These are phyloP conservation scores for Colletotrichum paranaense DNA, from an alignment of 2,329 filamentous ascomycete species.

Conservation along the genomic window DNA sequence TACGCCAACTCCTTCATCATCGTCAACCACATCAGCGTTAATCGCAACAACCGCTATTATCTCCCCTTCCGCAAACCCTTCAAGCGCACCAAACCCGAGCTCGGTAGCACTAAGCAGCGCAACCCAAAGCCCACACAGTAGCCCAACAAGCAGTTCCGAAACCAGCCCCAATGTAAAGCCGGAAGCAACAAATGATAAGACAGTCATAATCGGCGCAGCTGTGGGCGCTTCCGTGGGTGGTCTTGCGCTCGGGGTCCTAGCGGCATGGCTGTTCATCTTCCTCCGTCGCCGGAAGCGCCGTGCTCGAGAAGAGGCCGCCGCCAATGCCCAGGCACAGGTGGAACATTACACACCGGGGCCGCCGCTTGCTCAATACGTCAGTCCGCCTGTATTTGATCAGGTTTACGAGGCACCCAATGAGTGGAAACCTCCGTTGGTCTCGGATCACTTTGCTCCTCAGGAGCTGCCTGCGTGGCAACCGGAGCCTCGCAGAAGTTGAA, in stretches of 20 bases:
- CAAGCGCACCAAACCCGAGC: background rate
- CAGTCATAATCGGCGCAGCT: constrained; percentile 7
- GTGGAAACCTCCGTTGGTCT: background rate
- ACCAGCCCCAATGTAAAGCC: background rate
- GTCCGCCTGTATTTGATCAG: background rate
- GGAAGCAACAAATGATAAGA: background rate
- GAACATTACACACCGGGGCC: background rate
- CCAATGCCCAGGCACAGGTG: background rate
- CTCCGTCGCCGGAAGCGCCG: background rate
- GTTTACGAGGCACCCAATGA: background rate
- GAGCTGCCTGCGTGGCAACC: background rate
- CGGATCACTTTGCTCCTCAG: background rate
- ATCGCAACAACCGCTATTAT: background rate
- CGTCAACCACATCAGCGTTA: background rate
- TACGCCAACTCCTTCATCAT: background rate
- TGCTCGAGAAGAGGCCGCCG: background rate
- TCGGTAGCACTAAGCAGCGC: background rate
- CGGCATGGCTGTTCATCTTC: background rate
- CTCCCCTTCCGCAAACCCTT: background rate
- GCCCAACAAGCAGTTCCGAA: background rate
- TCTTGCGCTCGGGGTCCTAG: background rate
- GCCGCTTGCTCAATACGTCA: background rate
- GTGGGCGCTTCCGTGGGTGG: constrained; percentile 1
- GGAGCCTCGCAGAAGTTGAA: background rate
- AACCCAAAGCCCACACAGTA: background rate